A percentile compares a stretch with the other conserved stretches of the same genome.
phyloP scores from a whole-genome alignment of 139 green algal genomes.

The Chlorella sp. region DNA sequence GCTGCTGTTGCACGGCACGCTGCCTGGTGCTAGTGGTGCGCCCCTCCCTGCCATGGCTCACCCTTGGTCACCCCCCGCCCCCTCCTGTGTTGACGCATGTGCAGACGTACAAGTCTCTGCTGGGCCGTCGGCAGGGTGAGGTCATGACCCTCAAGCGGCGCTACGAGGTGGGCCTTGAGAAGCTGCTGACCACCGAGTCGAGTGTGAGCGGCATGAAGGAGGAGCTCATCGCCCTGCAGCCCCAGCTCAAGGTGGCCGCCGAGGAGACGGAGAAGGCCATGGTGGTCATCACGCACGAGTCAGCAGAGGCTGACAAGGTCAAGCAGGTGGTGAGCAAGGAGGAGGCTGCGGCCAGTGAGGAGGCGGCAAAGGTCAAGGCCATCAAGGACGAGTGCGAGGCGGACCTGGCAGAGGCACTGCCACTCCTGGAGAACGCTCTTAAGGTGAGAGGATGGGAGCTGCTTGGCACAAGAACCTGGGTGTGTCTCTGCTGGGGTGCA shows the following conservation, averaged over 20 bases:
- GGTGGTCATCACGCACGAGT: slow-evolving; percentile 47
- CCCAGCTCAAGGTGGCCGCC: slow-evolving; percentile 60
- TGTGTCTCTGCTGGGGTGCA: too few relatives aligned
- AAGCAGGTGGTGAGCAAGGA: slow-evolving; percentile 68
- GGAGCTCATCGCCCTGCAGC: slow-evolving; percentile 76
- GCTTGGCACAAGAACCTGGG: too few relatives aligned
- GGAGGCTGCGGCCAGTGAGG: slow-evolving; percentile 57
- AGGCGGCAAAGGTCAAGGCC: slow-evolving; percentile 62
- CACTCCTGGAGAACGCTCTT: slow-evolving; percentile 60
- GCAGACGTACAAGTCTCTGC: slow-evolving; percentile 8
- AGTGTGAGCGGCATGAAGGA: slow-evolving; percentile 61
- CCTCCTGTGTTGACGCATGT: slow-evolving; percentile 43
- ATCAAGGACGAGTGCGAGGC: slow-evolving; percentile 77
- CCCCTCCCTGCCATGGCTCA: too few relatives aligned
- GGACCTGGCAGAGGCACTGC: slow-evolving; percentile 61
- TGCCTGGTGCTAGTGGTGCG: too few relatives aligned
- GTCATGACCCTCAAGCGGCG: slow-evolving; percentile 51
- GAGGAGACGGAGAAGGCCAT: slow-evolving; percentile 67
- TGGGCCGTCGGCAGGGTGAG: background rate
- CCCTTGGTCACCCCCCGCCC: too few relatives aligned
- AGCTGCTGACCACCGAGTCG: slow-evolving; percentile 60
- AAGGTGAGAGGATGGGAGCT: slow-evolving; percentile 16
- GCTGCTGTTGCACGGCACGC: too few relatives aligned
- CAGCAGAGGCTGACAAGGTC: slow-evolving; percentile 62
- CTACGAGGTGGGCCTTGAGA: slow-evolving; percentile 69